Percentiles rank a stretch among this genome's conserved stretches.
Evolutionary conservation across 1,284 basidiomycete species (phyloP).

Genomic region (Cutaneotrichosporon sp.): DNA sequence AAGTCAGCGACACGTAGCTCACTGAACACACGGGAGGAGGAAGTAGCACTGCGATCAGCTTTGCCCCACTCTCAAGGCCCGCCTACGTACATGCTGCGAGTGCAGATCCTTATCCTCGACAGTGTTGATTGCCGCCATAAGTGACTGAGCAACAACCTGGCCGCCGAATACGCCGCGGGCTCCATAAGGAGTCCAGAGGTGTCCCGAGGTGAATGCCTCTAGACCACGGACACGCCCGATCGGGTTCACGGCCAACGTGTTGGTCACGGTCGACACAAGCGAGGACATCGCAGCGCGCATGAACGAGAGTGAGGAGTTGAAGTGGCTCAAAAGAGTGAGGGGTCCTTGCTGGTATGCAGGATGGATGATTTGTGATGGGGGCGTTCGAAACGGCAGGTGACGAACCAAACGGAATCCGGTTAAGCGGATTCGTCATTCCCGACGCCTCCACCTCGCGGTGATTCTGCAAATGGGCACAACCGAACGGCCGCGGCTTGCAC

Average conservation of each 20-base stretch:
- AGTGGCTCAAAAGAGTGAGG: too few species aligned
- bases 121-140: conserved; percentile 71
- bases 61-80: neutral
- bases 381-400: too few species aligned
- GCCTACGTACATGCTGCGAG: conserved; percentile 59
- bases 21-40: conserved; percentile 30
- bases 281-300: conserved; percentile 7
- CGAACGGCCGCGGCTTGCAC: too few species aligned
- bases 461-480: too few species aligned
- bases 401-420: neutral
- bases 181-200: conserved; percentile 61
- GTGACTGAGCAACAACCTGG: conserved; percentile 76
- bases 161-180: conserved; percentile 82
- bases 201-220: conserved; percentile 60
- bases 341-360: too few species aligned
- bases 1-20: neutral
- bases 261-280: conserved; percentile 14
- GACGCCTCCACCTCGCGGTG: neutral
- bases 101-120: conserved; percentile 62
- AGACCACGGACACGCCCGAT: conserved; percentile 13
- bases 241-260: conserved; percentile 16
- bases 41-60: conserved; percentile 39
- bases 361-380: too few species aligned
- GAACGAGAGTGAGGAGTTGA: neutral
- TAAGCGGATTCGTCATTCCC: neutral